Conservation (phyloP, 441 rosid genomes). For the Erodium chrysanthum region DNA sequence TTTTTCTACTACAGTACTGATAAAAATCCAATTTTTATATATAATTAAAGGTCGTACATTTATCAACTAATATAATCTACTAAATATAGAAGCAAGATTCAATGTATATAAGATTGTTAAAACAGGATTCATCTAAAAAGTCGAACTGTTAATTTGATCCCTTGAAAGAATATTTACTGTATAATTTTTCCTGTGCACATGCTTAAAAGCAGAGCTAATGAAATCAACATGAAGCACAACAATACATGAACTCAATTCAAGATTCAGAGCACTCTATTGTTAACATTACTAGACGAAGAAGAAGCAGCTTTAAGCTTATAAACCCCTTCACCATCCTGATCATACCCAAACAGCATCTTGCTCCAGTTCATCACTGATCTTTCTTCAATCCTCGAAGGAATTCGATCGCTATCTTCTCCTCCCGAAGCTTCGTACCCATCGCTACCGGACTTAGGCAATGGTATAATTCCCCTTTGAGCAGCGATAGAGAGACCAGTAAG, state of each 20-base stretch:
- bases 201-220: not conserved
- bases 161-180: not conserved
- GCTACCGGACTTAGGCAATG: slow-evolving; percentile 76
- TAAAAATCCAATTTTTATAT: too few species aligned
- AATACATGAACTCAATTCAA: not conserved
- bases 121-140: too few species aligned
- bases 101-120: too few species aligned
- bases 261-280: slow-evolving; percentile 37
- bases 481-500: slow-evolving; percentile 42
- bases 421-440: slow-evolving; percentile 99
- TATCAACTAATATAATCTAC: too few species aligned
- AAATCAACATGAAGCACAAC: not conserved
- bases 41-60: too few species aligned
- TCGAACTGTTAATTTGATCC: too few species aligned
- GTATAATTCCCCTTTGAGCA: slow-evolving; percentile 32
- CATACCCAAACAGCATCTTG: slow-evolving; percentile 37
- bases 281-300: slow-evolving; percentile 31
- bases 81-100: too few species aligned
- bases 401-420: slow-evolving; percentile 94
- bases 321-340: slow-evolving; percentile 36
- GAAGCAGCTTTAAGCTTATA: slow-evolving; percentile 33
- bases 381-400: slow-evolving; percentile 62
- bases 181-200: not conserved
- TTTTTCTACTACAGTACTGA: too few species aligned
- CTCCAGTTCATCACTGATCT: slow-evolving; percentile 51